Conservation (phyloP, 345 rosid genomes). For the Brassica cretica region DNA sequence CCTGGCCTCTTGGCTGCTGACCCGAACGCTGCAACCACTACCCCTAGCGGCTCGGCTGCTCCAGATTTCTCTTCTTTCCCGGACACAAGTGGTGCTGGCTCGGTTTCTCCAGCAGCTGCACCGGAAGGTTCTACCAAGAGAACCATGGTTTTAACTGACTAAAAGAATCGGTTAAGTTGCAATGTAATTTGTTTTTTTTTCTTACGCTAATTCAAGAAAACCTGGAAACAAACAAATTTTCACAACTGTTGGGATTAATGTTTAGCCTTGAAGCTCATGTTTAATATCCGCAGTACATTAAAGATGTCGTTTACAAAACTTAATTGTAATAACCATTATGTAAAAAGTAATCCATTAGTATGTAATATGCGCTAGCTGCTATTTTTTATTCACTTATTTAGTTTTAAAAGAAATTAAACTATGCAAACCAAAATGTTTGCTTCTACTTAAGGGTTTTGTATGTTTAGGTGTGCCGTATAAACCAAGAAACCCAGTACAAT, state of each 20-base stretch:
- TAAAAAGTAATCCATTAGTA: background rate
- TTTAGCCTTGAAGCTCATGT: conserved; percentile 36
- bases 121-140: background rate
- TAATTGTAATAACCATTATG: background rate
- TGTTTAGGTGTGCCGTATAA: background rate
- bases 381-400: too few species aligned
- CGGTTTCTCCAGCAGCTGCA: background rate
- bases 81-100: conserved; percentile 26
- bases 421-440: background rate
- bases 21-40: conserved; percentile 8
- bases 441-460: background rate
- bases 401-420: too few species aligned
- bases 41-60: background rate
- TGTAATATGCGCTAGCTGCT: too few species aligned
- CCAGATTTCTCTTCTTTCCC: conserved; percentile 12
- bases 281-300: conserved; percentile 23
- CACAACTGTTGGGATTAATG: conserved; percentile 31
- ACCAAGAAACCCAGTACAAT: background rate
- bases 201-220: conserved; percentile 3
- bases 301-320: conserved; percentile 24
- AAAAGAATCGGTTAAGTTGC: conserved; percentile 3
- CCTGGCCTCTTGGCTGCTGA: conserved; percentile 36
- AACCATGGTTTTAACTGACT: background rate
- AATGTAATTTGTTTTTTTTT: conserved; percentile 17
- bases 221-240: conserved; percentile 8